Conservation (phyloP, 169 alveolate species). For the Plasmodium vivax region DNA sequence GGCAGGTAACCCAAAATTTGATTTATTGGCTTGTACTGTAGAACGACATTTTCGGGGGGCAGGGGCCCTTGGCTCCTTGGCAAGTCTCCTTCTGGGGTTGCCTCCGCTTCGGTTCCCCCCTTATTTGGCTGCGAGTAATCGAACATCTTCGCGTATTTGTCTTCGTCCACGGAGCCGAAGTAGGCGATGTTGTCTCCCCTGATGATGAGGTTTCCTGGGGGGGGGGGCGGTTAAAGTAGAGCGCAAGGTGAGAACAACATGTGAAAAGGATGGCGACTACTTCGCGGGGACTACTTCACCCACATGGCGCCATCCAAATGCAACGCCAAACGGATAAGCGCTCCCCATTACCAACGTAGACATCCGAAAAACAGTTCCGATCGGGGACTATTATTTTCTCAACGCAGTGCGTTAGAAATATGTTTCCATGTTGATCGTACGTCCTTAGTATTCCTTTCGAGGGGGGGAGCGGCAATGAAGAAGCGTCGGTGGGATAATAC, state of each 20-base stretch:
- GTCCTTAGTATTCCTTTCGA: slow-evolving; percentile 80
- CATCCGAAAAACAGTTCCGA: slow-evolving; percentile 80
- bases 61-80: not conserved
- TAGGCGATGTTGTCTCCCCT: slow-evolving; percentile 87
- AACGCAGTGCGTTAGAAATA: slow-evolving; percentile 82
- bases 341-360: slow-evolving; percentile 80
- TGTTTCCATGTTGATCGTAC: slow-evolving; percentile 85
- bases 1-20: slow-evolving; percentile 38
- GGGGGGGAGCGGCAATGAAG: slow-evolving; percentile 21
- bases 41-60: not conserved
- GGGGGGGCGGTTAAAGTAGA: not conserved
- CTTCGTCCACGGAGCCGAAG: slow-evolving; percentile 83
- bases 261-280: not conserved
- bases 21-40: slow-evolving; percentile 28
- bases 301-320: not conserved
- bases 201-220: slow-evolving; percentile 79
- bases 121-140: slow-evolving; percentile 58
- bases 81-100: not conserved
- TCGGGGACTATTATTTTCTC: slow-evolving; percentile 78
- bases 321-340: not conserved
- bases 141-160: slow-evolving; percentile 77
- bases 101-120: not conserved
- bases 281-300: not conserved
- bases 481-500: not conserved
- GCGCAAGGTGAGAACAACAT: not conserved